phyloP scores from a whole-genome alignment of 805 yeast genomes.

The Jamesozyma lodderae region DNA sequence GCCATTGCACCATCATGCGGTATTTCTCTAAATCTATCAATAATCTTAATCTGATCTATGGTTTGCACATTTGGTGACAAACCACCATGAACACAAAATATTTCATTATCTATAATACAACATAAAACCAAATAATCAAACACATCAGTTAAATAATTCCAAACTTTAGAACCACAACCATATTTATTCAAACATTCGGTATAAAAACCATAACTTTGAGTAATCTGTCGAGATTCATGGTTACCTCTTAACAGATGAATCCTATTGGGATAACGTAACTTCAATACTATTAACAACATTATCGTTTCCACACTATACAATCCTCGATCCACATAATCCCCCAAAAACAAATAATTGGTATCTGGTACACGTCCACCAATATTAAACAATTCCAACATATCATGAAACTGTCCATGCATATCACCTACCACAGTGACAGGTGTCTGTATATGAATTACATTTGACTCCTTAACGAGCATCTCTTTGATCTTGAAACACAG shows the following conservation, averaged over 20 bases:
- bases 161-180: slow-evolving; percentile 61
- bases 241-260: slow-evolving; percentile 83
- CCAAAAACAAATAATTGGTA: slow-evolving; percentile 85
- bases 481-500: slow-evolving; percentile 78
- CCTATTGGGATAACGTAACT: slow-evolving; percentile 79
- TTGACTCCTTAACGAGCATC: slow-evolving; percentile 67
- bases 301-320: slow-evolving; percentile 91
- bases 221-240: slow-evolving; percentile 93
- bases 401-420: slow-evolving; percentile 96
- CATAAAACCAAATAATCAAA: slow-evolving; percentile 86
- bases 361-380: slow-evolving; percentile 92
- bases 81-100: slow-evolving; percentile 97
- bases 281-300: slow-evolving; percentile 67
- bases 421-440: slow-evolving; percentile 97
- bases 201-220: slow-evolving; percentile 95
- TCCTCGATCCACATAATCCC: slow-evolving; percentile 96
- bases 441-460: slow-evolving; percentile 71
- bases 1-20: slow-evolving; percentile 99
- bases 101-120: slow-evolving; percentile 80
- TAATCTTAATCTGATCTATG: slow-evolving; percentile 79
- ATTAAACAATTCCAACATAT: slow-evolving; percentile 80
- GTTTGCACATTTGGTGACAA: slow-evolving; percentile 91
- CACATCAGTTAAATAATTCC: slow-evolving; percentile 84
- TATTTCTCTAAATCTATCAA: slow-evolving; percentile 87
- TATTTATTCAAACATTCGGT: slow-evolving; percentile 89